Evolutionary conservation across 352 stramenopile species (phyloP).

Genomic region (Aphanomyces stellatus): DNA sequence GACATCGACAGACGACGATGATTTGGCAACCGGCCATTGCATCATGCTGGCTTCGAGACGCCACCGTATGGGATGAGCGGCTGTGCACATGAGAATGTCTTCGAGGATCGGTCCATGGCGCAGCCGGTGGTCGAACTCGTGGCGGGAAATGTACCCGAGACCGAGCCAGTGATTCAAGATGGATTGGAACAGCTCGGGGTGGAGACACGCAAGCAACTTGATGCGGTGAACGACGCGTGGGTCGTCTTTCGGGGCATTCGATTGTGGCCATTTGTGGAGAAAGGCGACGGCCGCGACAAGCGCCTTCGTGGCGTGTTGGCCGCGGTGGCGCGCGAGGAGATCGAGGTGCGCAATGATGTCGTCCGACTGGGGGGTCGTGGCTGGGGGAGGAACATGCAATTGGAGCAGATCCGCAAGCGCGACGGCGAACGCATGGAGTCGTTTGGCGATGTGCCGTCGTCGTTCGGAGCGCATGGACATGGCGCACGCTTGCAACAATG

Average conservation of each 20-base stretch:
- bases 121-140: neutral
- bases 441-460: slow-evolving; percentile 1
- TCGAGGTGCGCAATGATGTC: neutral
- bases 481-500: neutral
- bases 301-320: neutral
- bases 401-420: neutral
- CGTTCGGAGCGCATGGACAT: neutral
- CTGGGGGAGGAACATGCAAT: no score
- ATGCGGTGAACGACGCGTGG: neutral
- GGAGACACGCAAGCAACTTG: neutral
- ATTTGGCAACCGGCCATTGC: neutral
- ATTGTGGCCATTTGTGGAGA: neutral
- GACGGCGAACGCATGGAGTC: neutral
- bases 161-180: neutral
- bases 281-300: neutral
- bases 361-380: no score
- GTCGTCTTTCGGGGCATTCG: neutral
- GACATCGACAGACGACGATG: neutral
- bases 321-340: neutral
- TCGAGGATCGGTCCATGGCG: neutral
- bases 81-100: neutral
- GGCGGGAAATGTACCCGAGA: neutral
- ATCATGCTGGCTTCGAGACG: neutral
- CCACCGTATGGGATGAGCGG: neutral
- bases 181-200: neutral